These are phyloP conservation scores for Jackrogersella minutella DNA, from an alignment of 495 filamentous ascomycete genomes.

Conservation along the genomic window DNA sequence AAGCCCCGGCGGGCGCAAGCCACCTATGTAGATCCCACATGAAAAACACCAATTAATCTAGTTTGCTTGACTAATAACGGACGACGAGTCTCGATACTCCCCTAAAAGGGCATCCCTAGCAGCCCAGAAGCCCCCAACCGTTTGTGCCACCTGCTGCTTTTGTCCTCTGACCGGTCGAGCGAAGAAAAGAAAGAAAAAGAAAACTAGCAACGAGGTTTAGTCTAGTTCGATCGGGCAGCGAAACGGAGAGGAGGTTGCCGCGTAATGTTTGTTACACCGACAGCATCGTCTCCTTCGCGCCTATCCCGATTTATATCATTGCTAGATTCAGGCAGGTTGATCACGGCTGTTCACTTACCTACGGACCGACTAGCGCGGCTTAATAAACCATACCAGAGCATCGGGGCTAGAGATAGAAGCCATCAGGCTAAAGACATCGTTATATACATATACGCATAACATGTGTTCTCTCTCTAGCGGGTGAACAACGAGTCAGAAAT, in stretches of 20 bases:
- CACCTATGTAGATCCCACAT: conserved; percentile 5
- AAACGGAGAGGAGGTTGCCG: conserved; percentile 1
- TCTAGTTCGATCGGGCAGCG: neutral
- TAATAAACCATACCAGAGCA: conserved; percentile 23
- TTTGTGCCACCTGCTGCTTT: conserved; percentile 34
- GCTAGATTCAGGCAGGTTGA: neutral
- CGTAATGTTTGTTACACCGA: conserved; percentile 15
- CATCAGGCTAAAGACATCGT: neutral
- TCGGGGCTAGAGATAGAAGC: too few relatives aligned
- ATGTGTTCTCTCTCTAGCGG: neutral
- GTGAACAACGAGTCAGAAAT: neutral
- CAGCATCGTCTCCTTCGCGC: neutral
- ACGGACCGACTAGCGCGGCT: conserved; percentile 14
- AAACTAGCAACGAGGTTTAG: neutral
- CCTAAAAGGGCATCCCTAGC: conserved; percentile 9
- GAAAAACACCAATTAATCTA: neutral
- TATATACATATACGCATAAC: neutral
- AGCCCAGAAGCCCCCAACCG: conserved; percentile 5
- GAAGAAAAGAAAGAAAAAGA: neutral
- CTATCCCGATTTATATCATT: neutral
- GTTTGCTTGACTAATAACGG: conserved; percentile 22
- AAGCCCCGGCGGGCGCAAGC: conserved; percentile 15
- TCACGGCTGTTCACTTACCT: neutral
- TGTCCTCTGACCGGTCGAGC: conserved; percentile 19
- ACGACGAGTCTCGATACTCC: neutral